A percentile compares a stretch with the other conserved stretches of the same genome.
phyloP scores from a whole-genome alignment of 495 filamentous ascomycete species.

The Umbilicaria muhlenbergii region DNA sequence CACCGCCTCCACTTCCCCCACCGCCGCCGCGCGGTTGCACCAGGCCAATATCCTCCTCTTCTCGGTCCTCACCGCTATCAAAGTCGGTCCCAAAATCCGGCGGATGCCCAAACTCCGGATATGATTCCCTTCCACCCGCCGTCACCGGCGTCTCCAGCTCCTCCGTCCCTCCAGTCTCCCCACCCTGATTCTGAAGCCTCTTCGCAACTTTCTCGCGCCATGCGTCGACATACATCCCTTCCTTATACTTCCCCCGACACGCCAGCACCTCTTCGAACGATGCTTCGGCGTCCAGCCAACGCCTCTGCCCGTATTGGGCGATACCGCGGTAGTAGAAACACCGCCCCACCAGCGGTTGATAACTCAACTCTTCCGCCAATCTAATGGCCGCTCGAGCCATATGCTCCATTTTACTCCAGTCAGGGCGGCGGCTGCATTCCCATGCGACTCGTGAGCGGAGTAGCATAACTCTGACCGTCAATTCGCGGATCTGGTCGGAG shows the following conservation, averaged over 20 bases:
- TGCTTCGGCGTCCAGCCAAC: neutral
- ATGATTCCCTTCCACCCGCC: neutral
- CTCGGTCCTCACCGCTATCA: too few relatives aligned
- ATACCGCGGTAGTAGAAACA: neutral
- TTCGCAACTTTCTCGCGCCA: neutral
- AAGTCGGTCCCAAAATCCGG: too few relatives aligned
- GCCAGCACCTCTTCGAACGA: neutral
- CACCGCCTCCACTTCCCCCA: too few relatives aligned
- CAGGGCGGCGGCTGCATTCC: neutral
- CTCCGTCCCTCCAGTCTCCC: neutral
- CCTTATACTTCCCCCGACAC: neutral
- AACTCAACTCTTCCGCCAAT: neutral
- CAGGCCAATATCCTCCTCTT: too few relatives aligned
- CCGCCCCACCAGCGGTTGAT: neutral
- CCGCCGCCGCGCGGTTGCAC: too few relatives aligned
- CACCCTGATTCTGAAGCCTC: neutral
- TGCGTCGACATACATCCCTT: neutral
- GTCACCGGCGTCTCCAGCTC: neutral
- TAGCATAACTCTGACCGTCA: neutral
- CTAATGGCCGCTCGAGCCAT: neutral
- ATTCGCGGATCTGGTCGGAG: neutral
- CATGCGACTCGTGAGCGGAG: neutral
- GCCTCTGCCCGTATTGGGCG: neutral
- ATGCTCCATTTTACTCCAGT: neutral
- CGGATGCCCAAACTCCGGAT: too few relatives aligned